Conservation (phyloP, 768 basidiomycete species). For the Paxillus involutus region DNA sequence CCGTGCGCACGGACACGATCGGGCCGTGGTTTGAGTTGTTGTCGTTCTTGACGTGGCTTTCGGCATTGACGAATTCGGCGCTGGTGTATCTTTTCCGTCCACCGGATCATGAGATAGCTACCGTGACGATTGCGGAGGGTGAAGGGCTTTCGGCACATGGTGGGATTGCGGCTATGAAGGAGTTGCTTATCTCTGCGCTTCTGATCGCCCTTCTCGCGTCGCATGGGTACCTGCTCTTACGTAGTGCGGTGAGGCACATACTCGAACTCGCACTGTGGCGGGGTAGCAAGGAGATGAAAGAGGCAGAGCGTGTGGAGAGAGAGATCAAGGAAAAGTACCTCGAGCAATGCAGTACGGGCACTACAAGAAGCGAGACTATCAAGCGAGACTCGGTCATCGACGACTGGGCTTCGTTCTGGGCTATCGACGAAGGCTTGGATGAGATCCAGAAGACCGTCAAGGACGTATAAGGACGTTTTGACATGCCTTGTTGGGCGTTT, state of each 20-base stretch:
- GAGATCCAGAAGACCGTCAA: conserved; percentile 70
- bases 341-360: conserved; percentile 14
- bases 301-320: conserved; percentile 55
- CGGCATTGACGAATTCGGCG: conserved; percentile 83
- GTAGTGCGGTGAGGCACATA: conserved; percentile 60
- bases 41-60: conserved; percentile 86
- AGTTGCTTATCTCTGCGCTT: conserved; percentile 60
- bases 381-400: conserved; percentile 5
- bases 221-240: conserved; percentile 78
- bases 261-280: conserved; percentile 79
- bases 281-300: conserved; percentile 63
- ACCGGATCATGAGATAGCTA: conserved; percentile 16
- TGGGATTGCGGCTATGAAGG: conserved; percentile 40
- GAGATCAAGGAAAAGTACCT: conserved; percentile 48
- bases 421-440: conserved; percentile 68
- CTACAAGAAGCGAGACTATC: neutral
- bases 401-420: conserved; percentile 56
- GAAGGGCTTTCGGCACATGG: conserved; percentile 12
- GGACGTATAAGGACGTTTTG: conserved; percentile 39
- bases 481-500: neutral
- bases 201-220: conserved; percentile 80
- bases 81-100: conserved; percentile 89
- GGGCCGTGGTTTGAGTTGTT: conserved; percentile 93
- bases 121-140: conserved; percentile 1
- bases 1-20: conserved; percentile 84